Evolutionary conservation across 129 eudicot genomes (phyloP).

Genomic region (Silybum marianum): DNA sequence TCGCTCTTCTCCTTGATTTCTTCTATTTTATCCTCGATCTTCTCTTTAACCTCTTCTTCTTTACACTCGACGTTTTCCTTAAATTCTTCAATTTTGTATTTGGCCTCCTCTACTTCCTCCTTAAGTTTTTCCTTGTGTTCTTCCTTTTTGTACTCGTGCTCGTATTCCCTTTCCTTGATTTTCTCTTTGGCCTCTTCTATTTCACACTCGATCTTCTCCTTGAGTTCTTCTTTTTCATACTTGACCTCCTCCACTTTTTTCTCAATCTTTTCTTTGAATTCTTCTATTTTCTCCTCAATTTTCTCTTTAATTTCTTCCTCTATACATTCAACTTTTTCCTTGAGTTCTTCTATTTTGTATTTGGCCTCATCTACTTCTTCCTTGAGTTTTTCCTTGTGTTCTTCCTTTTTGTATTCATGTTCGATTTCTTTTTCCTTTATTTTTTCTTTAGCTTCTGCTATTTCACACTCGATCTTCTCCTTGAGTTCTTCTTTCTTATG

Average conservation of each 20-base stretch:
- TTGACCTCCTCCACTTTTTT: conserved; percentile 19
- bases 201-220: conserved; percentile 24
- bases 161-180: conserved; percentile 27
- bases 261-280: conserved; percentile 17
- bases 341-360: conserved; percentile 23
- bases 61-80: conserved; percentile 23
- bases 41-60: conserved; percentile 25
- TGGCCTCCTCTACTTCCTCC: conserved; percentile 27
- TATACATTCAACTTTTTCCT: conserved; percentile 24
- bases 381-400: conserved; percentile 23
- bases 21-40: conserved; percentile 19
- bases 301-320: conserved; percentile 24
- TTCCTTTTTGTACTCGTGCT: conserved; percentile 18
- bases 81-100: conserved; percentile 27
- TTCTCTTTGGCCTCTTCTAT: conserved; percentile 18
- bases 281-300: conserved; percentile 15
- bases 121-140: conserved; percentile 22
- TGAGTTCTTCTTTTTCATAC: conserved; percentile 22
- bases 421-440: conserved; percentile 31
- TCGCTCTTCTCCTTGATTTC: conserved; percentile 17
- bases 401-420: conserved; percentile 26
- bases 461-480: conserved; percentile 29
- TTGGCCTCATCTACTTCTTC: conserved; percentile 32
- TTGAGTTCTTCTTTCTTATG: conserved; percentile 26
- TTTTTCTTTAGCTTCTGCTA: conserved; percentile 26